Base-by-base conservation (phyloP, 352 stramenopile genomes). In the Globisporangium nodosum region DNA sequence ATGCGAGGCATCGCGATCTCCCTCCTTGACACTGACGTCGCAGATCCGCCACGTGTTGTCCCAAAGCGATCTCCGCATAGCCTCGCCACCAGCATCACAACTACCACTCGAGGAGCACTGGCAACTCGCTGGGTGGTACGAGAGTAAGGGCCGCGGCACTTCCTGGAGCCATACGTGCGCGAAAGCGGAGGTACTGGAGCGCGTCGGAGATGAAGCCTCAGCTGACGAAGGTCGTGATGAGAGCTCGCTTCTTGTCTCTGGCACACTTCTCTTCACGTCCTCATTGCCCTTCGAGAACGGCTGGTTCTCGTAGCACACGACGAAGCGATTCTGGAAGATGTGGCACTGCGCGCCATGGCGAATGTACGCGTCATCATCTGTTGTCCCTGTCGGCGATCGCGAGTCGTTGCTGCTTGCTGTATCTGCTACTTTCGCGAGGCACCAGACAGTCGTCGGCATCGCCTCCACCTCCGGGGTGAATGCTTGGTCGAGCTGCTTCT, bases 241-340 rank as follows among this genome's bases (percentile, higher is more conserved):
- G 1, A 30, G 45, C 45, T 49, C 16, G 3, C 7, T 27, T 49
- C 3, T 5, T 6, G 53, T 11, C 39, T 40, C 35, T 49, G 20
- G 27, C 37, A 3, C 37, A 43, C 37, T 18, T 5, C n/a, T 55
- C 33, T 18, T 3, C 6, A 18, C 20, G 8, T 8, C 12, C 7
- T 12, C 11, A 16, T 54, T 37, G 20, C 35, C 6, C 18, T 43
- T 49, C 9, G 9, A 30, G 21, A 31, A n/a, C 5, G 43, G n/a
- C 21, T 59, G 49, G 0, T 53, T 43, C 30, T 74, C 57, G 47
- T 74, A 71, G 54, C 63, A 71, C 12, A 74, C 52, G 20, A 67
- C 53, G 13, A 27, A 20, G 7, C 27, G 56, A 39, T 62, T 62
- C 35, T 74, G 67, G n/a, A 63, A 47, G 37, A 74, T 37, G 42